phyloP scores from a whole-genome alignment of 2,329 filamentous ascomycete genomes.

The Cercospora sesami region DNA sequence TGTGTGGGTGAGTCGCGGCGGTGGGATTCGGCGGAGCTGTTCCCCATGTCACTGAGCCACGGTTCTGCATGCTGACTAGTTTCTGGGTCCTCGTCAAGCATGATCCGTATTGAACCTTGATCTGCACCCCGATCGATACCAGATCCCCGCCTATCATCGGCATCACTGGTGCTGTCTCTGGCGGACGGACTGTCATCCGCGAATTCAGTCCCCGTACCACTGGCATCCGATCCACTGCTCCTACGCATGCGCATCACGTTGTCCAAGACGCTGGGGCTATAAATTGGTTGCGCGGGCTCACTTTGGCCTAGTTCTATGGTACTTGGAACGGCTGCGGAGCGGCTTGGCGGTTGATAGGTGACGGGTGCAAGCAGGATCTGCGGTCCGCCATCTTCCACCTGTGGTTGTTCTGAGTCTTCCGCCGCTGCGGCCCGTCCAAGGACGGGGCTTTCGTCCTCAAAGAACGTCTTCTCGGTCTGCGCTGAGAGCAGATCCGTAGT shows the following conservation, averaged over 20 bases:
- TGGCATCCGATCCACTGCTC: constrained; percentile 34
- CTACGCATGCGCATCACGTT: constrained; percentile 39
- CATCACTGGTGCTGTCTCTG: constrained; percentile 30
- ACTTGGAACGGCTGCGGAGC: constrained; percentile 15
- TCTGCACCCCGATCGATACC: constrained; percentile 26
- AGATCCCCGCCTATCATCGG: constrained; percentile 33
- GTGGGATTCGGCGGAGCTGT: constrained; percentile 19
- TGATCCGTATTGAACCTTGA: constrained; percentile 40
- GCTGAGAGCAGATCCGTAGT: constrained; percentile 34
- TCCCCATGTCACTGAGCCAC: constrained; percentile 27
- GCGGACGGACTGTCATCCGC: constrained; percentile 36
- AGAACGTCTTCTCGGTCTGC: constrained; percentile 44
- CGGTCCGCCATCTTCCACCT: constrained; percentile 15
- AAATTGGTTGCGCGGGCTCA: constrained; percentile 22
- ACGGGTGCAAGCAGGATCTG: constrained; percentile 30
- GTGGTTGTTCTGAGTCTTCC: constrained; percentile 13
- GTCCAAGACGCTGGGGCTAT: constrained; percentile 34
- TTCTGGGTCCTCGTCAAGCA: constrained; percentile 37
- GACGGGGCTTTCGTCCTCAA: constrained; percentile 63
- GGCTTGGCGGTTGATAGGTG: constrained; percentile 29
- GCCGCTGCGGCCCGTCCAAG: constrained; percentile 53
- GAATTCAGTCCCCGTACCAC: constrained; percentile 36
- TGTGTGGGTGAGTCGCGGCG: constrained; percentile 16
- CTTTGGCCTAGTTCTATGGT: constrained; percentile 20
- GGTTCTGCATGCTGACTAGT: constrained; percentile 22